These are phyloP conservation scores for Annulohypoxylon truncatum DNA, from an alignment of 2,329 filamentous ascomycete genomes.

Conservation along the genomic window DNA sequence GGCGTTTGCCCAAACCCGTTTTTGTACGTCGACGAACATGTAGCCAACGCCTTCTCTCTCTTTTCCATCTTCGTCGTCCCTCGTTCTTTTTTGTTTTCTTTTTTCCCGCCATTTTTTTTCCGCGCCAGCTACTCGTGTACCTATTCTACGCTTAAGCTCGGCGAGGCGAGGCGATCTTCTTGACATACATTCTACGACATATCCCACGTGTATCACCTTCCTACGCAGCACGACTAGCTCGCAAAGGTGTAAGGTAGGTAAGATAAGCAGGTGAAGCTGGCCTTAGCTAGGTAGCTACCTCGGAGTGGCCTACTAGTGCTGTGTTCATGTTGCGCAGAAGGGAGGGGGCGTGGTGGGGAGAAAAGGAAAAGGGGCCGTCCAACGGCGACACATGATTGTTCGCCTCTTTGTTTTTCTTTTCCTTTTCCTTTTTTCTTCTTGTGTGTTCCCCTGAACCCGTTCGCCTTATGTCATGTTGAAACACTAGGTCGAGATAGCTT, in stretches of 20 bases:
- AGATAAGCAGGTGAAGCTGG: slow-evolving; percentile 24
- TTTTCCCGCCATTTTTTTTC: slow-evolving; percentile 20
- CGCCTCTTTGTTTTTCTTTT: slow-evolving; percentile 4
- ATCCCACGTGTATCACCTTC: neutral
- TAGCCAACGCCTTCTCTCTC: neutral
- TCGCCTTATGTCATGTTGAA: slow-evolving; percentile 23
- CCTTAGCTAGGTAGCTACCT: neutral
- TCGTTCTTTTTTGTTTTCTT: neutral
- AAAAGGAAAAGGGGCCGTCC: slow-evolving; percentile 7
- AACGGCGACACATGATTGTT: slow-evolving; percentile 22
- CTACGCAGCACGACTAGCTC: too few relatives aligned
- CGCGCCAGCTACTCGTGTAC: neutral
- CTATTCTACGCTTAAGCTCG: slow-evolving; percentile 12
- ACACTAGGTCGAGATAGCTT: slow-evolving; percentile 11
- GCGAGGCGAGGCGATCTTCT: slow-evolving; percentile 15
- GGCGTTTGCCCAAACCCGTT: slow-evolving; percentile 21
- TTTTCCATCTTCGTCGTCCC: neutral
- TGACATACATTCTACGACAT: slow-evolving; percentile 18
- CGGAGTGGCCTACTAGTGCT: neutral
- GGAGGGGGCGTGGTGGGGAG: neutral
- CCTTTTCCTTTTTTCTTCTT: neutral
- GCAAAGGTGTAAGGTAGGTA: neutral
- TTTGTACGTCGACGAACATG: neutral
- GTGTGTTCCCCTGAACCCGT: slow-evolving; percentile 10
- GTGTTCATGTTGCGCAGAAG: slow-evolving; percentile 27